phyloP scores from a whole-genome alignment of 495 filamentous ascomycete genomes.

The Lineolata rhizophorae region DNA sequence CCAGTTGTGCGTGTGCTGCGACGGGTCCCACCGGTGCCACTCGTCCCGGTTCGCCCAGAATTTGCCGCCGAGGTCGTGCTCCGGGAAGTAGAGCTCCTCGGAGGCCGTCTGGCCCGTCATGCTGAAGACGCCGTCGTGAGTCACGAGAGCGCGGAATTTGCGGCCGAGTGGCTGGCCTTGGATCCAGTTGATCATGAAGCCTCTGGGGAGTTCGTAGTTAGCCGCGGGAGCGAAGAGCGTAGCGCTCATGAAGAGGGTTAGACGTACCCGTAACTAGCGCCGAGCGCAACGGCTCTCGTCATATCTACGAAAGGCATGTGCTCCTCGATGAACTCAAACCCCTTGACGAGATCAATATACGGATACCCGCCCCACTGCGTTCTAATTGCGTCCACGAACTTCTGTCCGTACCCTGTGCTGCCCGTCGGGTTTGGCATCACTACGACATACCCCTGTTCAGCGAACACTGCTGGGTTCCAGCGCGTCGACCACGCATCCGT shows the following conservation, averaged over 20 bases:
- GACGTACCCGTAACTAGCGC: slow-evolving; percentile 24
- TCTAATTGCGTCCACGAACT: slow-evolving; percentile 52
- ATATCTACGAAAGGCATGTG: slow-evolving; percentile 59
- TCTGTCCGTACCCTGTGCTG: slow-evolving; percentile 66
- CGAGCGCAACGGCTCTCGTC: slow-evolving; percentile 52
- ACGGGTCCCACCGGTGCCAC: slow-evolving; percentile 72
- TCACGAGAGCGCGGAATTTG: slow-evolving; percentile 75
- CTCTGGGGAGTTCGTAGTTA: too few relatives aligned
- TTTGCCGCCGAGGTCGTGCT: slow-evolving; percentile 61
- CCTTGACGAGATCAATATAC: slow-evolving; percentile 61
- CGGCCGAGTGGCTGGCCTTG: slow-evolving; percentile 46
- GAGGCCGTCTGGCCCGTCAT: slow-evolving; percentile 50
- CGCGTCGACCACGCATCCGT: slow-evolving; percentile 64
- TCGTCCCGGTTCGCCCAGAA: slow-evolving; percentile 50
- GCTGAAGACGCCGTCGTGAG: slow-evolving; percentile 77
- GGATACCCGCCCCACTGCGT: slow-evolving; percentile 60
- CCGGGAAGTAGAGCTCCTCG: slow-evolving; percentile 78
- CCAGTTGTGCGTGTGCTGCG: slow-evolving; percentile 47
- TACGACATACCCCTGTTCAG: slow-evolving; percentile 78
- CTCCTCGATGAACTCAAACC: slow-evolving; percentile 53
- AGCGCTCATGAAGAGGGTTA: neutral
- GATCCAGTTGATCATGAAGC: slow-evolving; percentile 71
- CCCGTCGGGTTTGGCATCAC: slow-evolving; percentile 80
- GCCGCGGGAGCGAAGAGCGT: slow-evolving; percentile 28
- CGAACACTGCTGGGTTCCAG: slow-evolving; percentile 83